phyloP scores from a whole-genome alignment of 116 monocot genomes.

The Dioscorea cayenensis region DNA sequence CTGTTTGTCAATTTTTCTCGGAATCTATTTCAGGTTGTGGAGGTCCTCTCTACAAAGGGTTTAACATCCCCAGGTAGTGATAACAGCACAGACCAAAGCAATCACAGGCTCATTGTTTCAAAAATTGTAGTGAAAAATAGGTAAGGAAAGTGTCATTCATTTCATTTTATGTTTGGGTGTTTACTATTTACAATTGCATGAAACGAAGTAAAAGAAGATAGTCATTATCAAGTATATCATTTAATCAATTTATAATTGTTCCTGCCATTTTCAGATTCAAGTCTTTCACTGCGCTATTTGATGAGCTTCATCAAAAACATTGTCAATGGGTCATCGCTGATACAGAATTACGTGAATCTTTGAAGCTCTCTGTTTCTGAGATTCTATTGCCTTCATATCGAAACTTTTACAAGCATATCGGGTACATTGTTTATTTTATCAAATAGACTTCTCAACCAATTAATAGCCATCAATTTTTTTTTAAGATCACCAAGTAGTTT shows the following conservation, averaged over 20 bases:
- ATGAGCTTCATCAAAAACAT: constrained; percentile 84
- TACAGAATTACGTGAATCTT: constrained; percentile 74
- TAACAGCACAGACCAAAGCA: constrained; percentile 17
- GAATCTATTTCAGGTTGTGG: constrained; percentile 43
- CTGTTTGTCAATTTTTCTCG: neutral
- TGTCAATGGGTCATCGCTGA: constrained; percentile 88
- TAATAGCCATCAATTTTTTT: neutral
- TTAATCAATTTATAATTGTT: neutral
- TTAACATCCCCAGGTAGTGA: constrained; percentile 60
- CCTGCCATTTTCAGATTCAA: constrained; percentile 49
- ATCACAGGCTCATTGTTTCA: constrained; percentile 33
- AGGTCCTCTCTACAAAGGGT: constrained; percentile 65
- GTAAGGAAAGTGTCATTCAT: constrained; percentile 10
- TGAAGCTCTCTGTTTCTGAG: constrained; percentile 86
- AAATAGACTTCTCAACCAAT: neutral
- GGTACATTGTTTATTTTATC: constrained; percentile 25
- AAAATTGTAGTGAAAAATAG: constrained; percentile 65
- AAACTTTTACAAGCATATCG: constrained; percentile 78
- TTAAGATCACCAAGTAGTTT: neutral
- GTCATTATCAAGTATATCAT: too few relatives aligned
- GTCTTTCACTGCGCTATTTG: constrained; percentile 81
- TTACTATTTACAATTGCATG: neutral
- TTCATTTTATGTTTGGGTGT: neutral
- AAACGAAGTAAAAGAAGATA: too few relatives aligned
- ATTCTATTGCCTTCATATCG: constrained; percentile 85